Conservation (phyloP, 129 eudicot species). For the Glebionis coronaria region DNA sequence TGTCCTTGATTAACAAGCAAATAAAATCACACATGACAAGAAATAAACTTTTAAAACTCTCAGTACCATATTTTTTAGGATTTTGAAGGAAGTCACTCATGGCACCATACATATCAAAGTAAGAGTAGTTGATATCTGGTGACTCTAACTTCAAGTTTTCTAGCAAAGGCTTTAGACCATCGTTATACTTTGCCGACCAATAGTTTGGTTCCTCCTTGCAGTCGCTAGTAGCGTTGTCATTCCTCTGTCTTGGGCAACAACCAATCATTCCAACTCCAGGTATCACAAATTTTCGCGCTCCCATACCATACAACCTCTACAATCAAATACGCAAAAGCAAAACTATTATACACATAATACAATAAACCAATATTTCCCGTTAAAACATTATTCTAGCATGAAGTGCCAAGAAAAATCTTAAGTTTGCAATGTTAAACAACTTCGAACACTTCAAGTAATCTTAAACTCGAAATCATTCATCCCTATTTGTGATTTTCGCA, state of each 20-base stretch:
- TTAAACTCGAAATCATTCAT: too few species aligned
- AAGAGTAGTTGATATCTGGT: slow-evolving; percentile 48
- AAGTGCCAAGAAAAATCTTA: too few species aligned
- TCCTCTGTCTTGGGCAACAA: slow-evolving; percentile 58
- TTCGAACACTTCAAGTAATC: too few species aligned
- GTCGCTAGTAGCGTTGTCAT: slow-evolving; percentile 27
- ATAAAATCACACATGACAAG: neutral
- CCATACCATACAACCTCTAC: slow-evolving; percentile 48
- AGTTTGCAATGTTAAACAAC: too few species aligned
- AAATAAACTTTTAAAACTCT: neutral
- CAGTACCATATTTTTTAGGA: slow-evolving; percentile 58
- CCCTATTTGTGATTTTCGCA: too few species aligned
- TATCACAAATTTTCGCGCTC: slow-evolving; percentile 54
- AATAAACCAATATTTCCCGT: neutral
- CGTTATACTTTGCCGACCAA: slow-evolving; percentile 57
- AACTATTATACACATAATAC: neutral
- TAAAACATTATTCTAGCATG: too few species aligned
- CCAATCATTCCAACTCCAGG: slow-evolving; percentile 53
- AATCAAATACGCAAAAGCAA: neutral
- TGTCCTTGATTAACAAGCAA: neutral
- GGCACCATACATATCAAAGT: slow-evolving; percentile 47
- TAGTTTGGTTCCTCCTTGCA: slow-evolving; percentile 46
- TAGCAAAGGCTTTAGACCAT: slow-evolving; percentile 33
- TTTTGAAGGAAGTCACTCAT: slow-evolving; percentile 41
- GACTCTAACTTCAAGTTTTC: slow-evolving; percentile 33